Evolutionary conservation across 371 early-diverging fungal species (phyloP), one percentile per base, ranked within the genome.

Genomic region (Rhizopus arrhizus): DNA sequence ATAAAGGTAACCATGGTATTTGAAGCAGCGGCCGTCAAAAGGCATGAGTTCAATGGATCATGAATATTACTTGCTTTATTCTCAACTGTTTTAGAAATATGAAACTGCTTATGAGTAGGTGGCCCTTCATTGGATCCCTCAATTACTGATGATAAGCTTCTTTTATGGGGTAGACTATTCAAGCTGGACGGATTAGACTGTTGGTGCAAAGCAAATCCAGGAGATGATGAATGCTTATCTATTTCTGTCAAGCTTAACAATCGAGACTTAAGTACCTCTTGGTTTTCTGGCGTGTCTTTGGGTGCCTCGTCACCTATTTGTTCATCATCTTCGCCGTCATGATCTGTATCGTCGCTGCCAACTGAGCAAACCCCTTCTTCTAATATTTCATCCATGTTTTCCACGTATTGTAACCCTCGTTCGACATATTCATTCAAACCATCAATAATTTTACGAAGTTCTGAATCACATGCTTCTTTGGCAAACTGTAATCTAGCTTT

Each of bases 401-500:
- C 83, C 1, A 83, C 85, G 60, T 84, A 87, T 32, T 83, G 82
- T 52, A 89, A 63, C 1, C 84, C 83, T 22, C 76, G 77, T 62
- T 92, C 91, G 3, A 89, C 90, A 56, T 81, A 86, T 46, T 87
- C 85, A 56, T 86, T 86, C 33, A 92, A 67, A 12, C 88, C 90
- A 40, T 85, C 77, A 42, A 91, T 84, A 59, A 91, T 84, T 29
- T 84, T 72, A 32, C 84, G 72, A 0, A 90, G 62, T 33, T 76
- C 77, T 33, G 75, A 77, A 47, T 81, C 64, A 53, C 81, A 81
- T 0, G 71, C 71, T 31, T 64, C 69, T 54, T 81, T 81, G 1
- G 78, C 75, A 57, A 67, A 69, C 22, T 78, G 69, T 7, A 81
- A 47, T 29, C 77, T 59, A 4, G 75, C 70, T 42, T 72, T 73